Evolutionary conservation across 179 eudicot genomes (phyloP).

Genomic region (Spinacia oleracea): DNA sequence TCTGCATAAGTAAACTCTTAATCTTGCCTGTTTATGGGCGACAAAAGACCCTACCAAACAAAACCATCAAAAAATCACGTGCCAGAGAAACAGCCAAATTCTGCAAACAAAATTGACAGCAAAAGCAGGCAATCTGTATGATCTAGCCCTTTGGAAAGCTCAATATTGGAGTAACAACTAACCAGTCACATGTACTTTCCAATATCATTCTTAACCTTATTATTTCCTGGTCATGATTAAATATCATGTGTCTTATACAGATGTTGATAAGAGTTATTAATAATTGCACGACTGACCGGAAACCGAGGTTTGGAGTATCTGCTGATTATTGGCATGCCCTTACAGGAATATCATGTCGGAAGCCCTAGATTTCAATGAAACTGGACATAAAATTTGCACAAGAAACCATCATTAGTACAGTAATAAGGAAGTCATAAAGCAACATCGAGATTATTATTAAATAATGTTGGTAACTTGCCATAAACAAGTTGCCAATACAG

Average conservation of each 20-base stretch:
- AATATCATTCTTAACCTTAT: conserved; percentile 30
- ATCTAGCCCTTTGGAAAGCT: conserved; percentile 26
- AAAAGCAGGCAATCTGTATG: conserved; percentile 27
- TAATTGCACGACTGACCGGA: background rate
- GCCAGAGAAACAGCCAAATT: conserved; percentile 26
- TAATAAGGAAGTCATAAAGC: background rate
- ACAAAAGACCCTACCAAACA: conserved; percentile 38
- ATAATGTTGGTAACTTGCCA: background rate
- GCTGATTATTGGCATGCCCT: conserved; percentile 7
- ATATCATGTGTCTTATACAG: conserved; percentile 31
- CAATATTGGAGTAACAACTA: conserved; percentile 17
- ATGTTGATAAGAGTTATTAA: background rate
- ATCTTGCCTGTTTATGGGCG: conserved; percentile 52
- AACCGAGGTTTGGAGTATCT: conserved; percentile 22
- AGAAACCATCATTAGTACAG: background rate
- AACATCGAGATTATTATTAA: background rate
- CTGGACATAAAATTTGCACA: conserved; percentile 4
- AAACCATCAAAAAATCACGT: conserved; percentile 44
- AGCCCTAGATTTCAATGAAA: conserved; percentile 16
- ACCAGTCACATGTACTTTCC: conserved; percentile 32
- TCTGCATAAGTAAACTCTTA: conserved; percentile 29
- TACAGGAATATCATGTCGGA: conserved; percentile 22
- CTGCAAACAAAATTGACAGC: conserved; percentile 28
- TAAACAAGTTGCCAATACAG: background rate
- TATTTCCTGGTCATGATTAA: conserved; percentile 30